A percentile compares a stretch with the other conserved stretches of the same genome.
phyloP scores from a whole-genome alignment of 768 basidiomycete genomes.

The Brasilioporus rufonigricans region DNA sequence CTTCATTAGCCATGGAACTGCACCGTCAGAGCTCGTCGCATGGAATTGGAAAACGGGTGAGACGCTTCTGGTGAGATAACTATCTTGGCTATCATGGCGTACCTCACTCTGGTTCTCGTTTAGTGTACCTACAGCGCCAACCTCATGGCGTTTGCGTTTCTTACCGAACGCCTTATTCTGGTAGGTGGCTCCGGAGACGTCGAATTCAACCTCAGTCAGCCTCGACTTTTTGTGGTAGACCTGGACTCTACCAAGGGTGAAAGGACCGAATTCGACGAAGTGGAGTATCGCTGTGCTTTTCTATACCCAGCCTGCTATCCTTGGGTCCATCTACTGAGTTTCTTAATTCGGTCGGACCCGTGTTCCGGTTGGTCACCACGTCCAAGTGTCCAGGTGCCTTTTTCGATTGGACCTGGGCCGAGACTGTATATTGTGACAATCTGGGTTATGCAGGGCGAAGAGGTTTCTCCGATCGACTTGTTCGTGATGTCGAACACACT shows the following conservation, averaged over 20 bases:
- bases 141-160: conserved; percentile 42
- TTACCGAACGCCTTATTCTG: conserved; percentile 41
- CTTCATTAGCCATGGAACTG: conserved; percentile 34
- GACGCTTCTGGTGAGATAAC: conserved; percentile 44
- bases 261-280: conserved; percentile 27
- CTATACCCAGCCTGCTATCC: conserved; percentile 38
- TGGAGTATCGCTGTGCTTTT: conserved; percentile 39
- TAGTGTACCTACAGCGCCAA: conserved; percentile 31
- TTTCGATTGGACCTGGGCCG: conserved; percentile 40
- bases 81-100: background rate
- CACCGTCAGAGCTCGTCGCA: conserved; percentile 47
- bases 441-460: conserved; percentile 33
- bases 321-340: conserved; percentile 27
- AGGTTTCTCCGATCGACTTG: conserved; percentile 35
- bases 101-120: background rate
- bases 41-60: conserved; percentile 69
- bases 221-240: conserved; percentile 40
- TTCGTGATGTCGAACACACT: conserved; percentile 43
- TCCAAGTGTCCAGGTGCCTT: conserved; percentile 40
- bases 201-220: conserved; percentile 20
- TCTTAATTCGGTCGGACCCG: conserved; percentile 54
- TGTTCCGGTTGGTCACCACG: conserved; percentile 44
- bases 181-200: conserved; percentile 28
- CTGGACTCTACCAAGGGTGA: conserved; percentile 34
- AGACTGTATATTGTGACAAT: conserved; percentile 49